These are phyloP conservation scores for Sarcodon sp. DNA, from an alignment of 768 basidiomycete species.

Conservation along the genomic window DNA sequence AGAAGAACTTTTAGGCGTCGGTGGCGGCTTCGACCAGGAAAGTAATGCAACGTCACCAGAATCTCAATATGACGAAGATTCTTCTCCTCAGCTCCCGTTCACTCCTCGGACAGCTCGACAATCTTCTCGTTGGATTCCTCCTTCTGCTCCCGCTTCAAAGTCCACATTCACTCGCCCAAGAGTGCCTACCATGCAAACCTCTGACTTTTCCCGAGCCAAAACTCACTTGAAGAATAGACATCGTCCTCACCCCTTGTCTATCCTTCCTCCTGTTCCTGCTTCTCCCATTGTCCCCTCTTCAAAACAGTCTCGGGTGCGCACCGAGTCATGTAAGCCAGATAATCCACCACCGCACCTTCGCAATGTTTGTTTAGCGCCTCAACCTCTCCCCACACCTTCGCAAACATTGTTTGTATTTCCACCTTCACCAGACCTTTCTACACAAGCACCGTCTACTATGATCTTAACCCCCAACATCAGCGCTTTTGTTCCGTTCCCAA, in stretches of 20 bases:
- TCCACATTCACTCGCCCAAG: slow-evolving; percentile 45
- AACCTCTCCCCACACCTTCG: slow-evolving; percentile 35
- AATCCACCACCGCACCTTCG: slow-evolving; percentile 9
- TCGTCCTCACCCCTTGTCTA: slow-evolving; percentile 46
- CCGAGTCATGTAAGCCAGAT: slow-evolving; percentile 38
- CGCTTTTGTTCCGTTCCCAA: slow-evolving; percentile 41
- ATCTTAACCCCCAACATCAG: slow-evolving; percentile 50
- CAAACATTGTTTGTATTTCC: slow-evolving; percentile 85
- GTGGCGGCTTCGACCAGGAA: slow-evolving; percentile 43
- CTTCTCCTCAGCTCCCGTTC: slow-evolving; percentile 5
- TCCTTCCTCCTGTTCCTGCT: slow-evolving; percentile 60
- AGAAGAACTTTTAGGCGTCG: slow-evolving; percentile 52
- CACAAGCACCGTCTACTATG: slow-evolving; percentile 69
- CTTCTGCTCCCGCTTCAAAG: slow-evolving; percentile 26
- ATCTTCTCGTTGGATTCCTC: slow-evolving; percentile 9
- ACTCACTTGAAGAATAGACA: slow-evolving; percentile 34
- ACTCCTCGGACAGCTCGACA: slow-evolving; percentile 16
- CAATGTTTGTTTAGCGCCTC: slow-evolving; percentile 3
- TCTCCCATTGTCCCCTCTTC: slow-evolving; percentile 43
- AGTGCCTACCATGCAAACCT: slow-evolving; percentile 38
- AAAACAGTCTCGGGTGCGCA: slow-evolving; percentile 27
- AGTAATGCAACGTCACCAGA: slow-evolving; percentile 15
- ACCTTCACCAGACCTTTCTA: slow-evolving; percentile 49
- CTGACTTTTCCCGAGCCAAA: slow-evolving; percentile 23
- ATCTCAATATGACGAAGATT: slow-evolving; percentile 11